These are phyloP conservation scores for Tritrichomonas musculus DNA, from an alignment of 208 protist genomes.

Conservation along the genomic window DNA sequence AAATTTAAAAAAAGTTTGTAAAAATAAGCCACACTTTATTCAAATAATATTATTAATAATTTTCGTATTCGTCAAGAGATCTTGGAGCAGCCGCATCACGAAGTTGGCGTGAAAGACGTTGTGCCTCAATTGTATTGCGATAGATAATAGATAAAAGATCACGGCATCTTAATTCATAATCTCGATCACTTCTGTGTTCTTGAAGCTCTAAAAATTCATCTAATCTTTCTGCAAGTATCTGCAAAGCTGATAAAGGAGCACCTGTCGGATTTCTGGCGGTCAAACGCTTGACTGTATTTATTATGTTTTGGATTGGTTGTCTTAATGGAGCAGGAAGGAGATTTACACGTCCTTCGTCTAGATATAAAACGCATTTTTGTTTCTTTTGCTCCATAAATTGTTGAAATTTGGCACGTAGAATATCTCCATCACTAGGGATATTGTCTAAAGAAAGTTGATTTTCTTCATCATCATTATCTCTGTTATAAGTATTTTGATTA, in stretches of 20 bases:
- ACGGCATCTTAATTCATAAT: background rate
- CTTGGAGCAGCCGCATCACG: background rate
- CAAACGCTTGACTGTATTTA: background rate
- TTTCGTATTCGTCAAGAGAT: constrained; percentile 7
- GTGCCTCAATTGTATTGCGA: background rate
- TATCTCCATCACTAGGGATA: too few relatives aligned
- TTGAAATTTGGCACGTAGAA: too few relatives aligned
- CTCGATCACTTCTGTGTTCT: background rate
- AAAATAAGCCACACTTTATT: too few relatives aligned
- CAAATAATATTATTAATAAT: too few relatives aligned
- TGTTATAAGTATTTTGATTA: too few relatives aligned
- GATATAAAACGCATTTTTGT: background rate
- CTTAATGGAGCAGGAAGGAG: background rate
- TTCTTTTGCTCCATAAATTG: too few relatives aligned
- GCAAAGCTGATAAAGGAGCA: background rate
- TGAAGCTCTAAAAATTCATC: constrained; percentile 9
- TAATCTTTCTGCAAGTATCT: background rate
- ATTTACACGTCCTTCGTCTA: background rate
- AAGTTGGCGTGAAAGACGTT: background rate
- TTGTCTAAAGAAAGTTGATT: too few relatives aligned
- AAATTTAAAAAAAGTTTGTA: too few relatives aligned
- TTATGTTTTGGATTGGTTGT: background rate
- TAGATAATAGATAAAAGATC: background rate
- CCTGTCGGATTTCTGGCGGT: constrained; percentile 5
- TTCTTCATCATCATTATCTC: too few relatives aligned